Conservation (phyloP, 345 rosid species). For the Gossypium raimondii region DNA sequence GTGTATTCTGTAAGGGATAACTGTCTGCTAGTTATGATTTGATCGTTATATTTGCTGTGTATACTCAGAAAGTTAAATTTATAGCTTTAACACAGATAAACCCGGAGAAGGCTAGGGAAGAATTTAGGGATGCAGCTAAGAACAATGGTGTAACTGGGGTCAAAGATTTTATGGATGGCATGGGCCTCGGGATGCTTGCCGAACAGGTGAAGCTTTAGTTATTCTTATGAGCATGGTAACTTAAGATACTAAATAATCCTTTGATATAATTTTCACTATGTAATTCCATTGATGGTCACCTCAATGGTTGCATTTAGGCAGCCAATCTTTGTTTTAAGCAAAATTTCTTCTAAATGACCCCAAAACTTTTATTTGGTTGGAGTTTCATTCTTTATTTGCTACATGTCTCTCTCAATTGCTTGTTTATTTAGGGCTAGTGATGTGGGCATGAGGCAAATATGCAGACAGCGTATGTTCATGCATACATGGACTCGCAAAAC, state of each 20-base stretch:
- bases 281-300: not conserved
- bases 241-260: not conserved
- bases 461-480: not conserved
- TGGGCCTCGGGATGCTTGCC: conserved; percentile 91
- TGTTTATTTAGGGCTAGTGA: too few species aligned
- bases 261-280: not conserved
- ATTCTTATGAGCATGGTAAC: not conserved
- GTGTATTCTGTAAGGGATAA: not conserved
- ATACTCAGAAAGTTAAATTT: conserved; percentile 31
- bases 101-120: conserved; percentile 95
- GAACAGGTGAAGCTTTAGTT: conserved; percentile 60
- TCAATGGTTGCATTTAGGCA: not conserved
- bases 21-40: not conserved
- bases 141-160: conserved; percentile 74
- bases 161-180: conserved; percentile 93
- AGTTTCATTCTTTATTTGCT: not conserved
- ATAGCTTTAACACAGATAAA: conserved; percentile 55
- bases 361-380: not conserved
- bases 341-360: not conserved
- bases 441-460: not conserved
- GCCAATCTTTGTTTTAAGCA: not conserved
- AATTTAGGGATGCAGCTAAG: conserved; percentile 67
- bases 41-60: not conserved
- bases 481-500: not conserved
- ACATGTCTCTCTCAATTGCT: not conserved